Evolutionary conservation across 2,329 filamentous ascomycete species (phyloP), one percentile per base, ranked within the genome.

Genomic region (Diaporthe aspalathi): DNA sequence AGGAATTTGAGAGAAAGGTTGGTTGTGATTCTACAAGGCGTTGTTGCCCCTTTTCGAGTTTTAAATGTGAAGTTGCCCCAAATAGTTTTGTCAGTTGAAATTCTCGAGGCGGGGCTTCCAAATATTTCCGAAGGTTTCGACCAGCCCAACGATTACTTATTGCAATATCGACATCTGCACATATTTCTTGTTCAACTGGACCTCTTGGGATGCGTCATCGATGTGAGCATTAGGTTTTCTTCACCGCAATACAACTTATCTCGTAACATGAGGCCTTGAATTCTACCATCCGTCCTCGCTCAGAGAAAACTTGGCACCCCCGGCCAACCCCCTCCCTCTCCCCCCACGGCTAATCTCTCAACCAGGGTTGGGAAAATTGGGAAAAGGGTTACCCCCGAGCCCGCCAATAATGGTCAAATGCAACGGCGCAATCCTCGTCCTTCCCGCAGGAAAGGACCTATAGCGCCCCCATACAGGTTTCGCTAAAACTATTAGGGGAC

Each of bases 61-160:
- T 32, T 20, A 22, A 9, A 16, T n/a, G 56, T 47, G 20, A 35
- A 24, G 43, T 35, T 63, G 49, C 60, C 49, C 43, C 43, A 53
- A 47, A 40, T n/a, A 14, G 17, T 29, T 24, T 20, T 66, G 35
- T 11, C 32, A 16, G 29, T 38, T 66, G 40, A 47, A 62, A 72
- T 72, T 60, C 70, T 70, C 67, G 57, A 69, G 70, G 70, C 67
- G 70, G 70, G 70, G 70, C 70, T 52, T 43, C 24, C 56, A 52
- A 50, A 47, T 29, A 43, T 49, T 57, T 70, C 69, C 43, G 43
- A 45, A 52, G n/a, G 47, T 57, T 67, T 66, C 27, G 27, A 53
- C 43, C 40, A 66, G 60, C 32, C 38, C 29, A 50, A 65, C 27
- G 9, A 50, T 35, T 29, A 65, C 29, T 17, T n/a, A 16, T 9